A percentile compares a stretch with the other conserved stretches of the same genome.
These are phyloP conservation scores for Micractinium sp. DNA, from an alignment of 139 green algal genomes.

Conservation along the genomic window DNA sequence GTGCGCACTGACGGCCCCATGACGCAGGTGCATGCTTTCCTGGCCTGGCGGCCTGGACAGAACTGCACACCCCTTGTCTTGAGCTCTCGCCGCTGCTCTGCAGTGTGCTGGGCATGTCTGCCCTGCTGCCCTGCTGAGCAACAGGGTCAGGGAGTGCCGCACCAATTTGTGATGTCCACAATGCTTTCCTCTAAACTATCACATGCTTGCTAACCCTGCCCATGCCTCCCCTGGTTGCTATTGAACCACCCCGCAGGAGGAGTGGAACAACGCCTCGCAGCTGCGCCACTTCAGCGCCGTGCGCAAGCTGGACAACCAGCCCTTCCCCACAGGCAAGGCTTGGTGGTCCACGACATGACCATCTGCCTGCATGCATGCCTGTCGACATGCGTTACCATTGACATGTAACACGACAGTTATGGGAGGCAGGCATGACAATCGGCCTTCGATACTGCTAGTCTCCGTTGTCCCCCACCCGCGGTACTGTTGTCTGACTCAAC, in stretches of 20 bases:
- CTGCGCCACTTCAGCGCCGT: conserved; percentile 89
- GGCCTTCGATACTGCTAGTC: too few relatives aligned
- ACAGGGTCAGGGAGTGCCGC: too few relatives aligned
- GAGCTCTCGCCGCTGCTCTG: neutral
- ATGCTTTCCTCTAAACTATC: too few relatives aligned
- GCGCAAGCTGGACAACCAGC: conserved; percentile 80
- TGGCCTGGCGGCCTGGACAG: neutral
- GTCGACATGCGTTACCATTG: neutral
- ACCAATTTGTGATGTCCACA: too few relatives aligned
- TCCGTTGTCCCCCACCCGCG: too few relatives aligned
- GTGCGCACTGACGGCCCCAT: conserved; percentile 46
- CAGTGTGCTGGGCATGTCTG: neutral
- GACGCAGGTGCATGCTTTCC: conserved; percentile 30
- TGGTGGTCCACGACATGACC: neutral
- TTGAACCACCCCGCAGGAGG: conserved; percentile 31
- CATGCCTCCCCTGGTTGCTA: neutral
- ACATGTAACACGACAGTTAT: neutral
- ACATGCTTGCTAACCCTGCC: neutral
- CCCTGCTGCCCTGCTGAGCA: neutral
- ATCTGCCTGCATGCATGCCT: neutral
- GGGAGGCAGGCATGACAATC: too few relatives aligned
- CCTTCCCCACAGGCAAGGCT: conserved; percentile 70
- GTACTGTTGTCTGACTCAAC: neutral
- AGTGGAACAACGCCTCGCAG: conserved; percentile 70
- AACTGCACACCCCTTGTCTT: neutral